phyloP scores from a whole-genome alignment of 1,284 basidiomycete genomes.

The Apiotrichum mycotoxinovorans region DNA sequence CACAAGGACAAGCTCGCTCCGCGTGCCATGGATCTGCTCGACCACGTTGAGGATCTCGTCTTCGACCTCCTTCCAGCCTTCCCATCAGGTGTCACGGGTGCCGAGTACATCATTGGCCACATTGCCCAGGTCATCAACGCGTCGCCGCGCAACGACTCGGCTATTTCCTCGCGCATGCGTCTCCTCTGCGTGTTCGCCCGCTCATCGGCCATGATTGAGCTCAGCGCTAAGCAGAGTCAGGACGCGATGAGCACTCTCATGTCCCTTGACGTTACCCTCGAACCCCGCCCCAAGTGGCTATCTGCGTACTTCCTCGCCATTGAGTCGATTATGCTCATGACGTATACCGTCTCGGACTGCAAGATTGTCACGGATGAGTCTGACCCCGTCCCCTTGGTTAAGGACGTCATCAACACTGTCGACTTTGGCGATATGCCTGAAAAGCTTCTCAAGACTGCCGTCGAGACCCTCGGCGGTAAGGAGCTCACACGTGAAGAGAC shows the following conservation, averaged over 20 bases:
- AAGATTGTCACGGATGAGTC: slow-evolving; percentile 31
- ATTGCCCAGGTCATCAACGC: slow-evolving; percentile 39
- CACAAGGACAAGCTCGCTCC: slow-evolving; percentile 64
- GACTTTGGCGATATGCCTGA: slow-evolving; percentile 47
- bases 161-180: slow-evolving; percentile 75
- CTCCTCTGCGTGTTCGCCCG: slow-evolving; percentile 69
- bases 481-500: slow-evolving; percentile 62
- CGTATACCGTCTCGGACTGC: slow-evolving; percentile 64
- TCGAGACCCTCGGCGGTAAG: slow-evolving; percentile 62
- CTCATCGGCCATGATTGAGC: slow-evolving; percentile 10
- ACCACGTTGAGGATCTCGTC: slow-evolving; percentile 79
- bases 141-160: slow-evolving; percentile 52
- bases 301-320: slow-evolving; percentile 70
- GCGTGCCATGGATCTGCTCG: slow-evolving; percentile 72
- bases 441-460: slow-evolving; percentile 66
- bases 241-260: slow-evolving; percentile 63
- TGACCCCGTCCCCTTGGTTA: not conserved
- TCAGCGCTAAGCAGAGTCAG: slow-evolving; percentile 37
- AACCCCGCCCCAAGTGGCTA: slow-evolving; percentile 69
- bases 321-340: slow-evolving; percentile 72
- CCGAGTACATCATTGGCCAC: slow-evolving; percentile 26
- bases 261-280: slow-evolving; percentile 55
- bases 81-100: slow-evolving; percentile 50
- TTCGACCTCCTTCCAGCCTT: slow-evolving; percentile 85
- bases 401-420: slow-evolving; percentile 5